These are phyloP conservation scores for Cardamine chenopodiifolia DNA, from an alignment of 345 rosid genomes.

Conservation along the genomic window DNA sequence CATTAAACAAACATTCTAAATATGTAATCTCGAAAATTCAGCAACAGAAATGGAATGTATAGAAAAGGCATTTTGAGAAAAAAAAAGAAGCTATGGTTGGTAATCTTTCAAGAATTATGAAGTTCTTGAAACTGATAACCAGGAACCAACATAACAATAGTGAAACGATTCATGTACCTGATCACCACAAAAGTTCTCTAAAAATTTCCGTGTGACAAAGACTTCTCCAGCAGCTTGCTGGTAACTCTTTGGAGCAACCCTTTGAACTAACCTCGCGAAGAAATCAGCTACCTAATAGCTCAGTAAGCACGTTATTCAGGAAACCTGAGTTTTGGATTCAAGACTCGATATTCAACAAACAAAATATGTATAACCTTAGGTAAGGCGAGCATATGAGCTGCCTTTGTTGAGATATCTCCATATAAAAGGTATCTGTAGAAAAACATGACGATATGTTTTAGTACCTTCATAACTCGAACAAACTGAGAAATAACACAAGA, in stretches of 20 bases:
- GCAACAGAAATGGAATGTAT: neutral
- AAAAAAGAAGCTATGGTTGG: neutral
- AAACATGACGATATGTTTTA: neutral
- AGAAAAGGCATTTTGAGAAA: neutral
- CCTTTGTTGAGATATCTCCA: conserved; percentile 87
- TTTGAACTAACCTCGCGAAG: conserved; percentile 84
- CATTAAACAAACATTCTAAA: conserved; percentile 4
- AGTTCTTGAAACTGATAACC: neutral
- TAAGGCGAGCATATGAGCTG: conserved; percentile 81
- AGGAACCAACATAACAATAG: neutral
- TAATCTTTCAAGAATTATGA: neutral
- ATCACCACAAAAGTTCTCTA: conserved; percentile 94
- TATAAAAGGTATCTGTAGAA: conserved; percentile 78
- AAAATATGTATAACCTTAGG: conserved; percentile 63
- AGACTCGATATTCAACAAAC: neutral
- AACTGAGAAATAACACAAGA: conserved; percentile 2
- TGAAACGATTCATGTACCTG: conserved; percentile 56
- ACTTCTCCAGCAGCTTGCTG: conserved; percentile 94
- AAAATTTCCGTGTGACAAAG: conserved; percentile 75
- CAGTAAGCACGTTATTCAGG: neutral
- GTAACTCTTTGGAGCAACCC: conserved; percentile 96
- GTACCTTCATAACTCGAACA: neutral
- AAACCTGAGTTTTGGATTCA: conserved; percentile 6
- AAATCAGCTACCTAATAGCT: conserved; percentile 75
- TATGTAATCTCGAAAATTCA: neutral